A percentile compares a stretch with the other conserved stretches of the same genome.
phyloP scores from a whole-genome alignment of 495 filamentous ascomycete species.

The Lophiotrema nucula region DNA sequence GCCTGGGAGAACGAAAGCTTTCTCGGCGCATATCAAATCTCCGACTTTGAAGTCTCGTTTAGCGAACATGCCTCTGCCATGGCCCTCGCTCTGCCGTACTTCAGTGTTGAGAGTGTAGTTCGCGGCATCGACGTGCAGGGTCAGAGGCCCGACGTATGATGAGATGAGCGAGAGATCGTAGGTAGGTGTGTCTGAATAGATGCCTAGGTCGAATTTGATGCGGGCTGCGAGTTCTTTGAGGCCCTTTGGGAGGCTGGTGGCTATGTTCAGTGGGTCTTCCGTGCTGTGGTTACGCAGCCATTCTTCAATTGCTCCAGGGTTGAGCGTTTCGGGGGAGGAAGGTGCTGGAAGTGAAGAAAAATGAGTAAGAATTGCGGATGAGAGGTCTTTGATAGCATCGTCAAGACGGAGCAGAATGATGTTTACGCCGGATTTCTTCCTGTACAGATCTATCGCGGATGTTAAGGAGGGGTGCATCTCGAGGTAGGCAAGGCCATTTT shows the following conservation, averaged over 20 bases:
- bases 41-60: conserved; percentile 51
- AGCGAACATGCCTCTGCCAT: conserved; percentile 51
- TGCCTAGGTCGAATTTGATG: conserved; percentile 28
- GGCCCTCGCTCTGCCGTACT: conserved; percentile 29
- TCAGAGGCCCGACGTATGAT: conserved; percentile 21
- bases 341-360: neutral
- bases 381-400: conserved; percentile 18
- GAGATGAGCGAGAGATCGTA: conserved; percentile 30
- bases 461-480: neutral
- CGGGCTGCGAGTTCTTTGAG: conserved; percentile 16
- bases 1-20: conserved; percentile 47
- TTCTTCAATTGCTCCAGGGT: too few relatives aligned
- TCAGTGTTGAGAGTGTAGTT: conserved; percentile 17
- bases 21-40: conserved; percentile 56
- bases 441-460: conserved; percentile 10
- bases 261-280: conserved; percentile 7
- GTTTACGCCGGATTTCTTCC: conserved; percentile 28
- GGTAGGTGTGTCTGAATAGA: conserved; percentile 6
- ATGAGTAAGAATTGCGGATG: conserved; percentile 2
- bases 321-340: neutral
- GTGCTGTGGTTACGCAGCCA: conserved; percentile 21
- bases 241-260: neutral
- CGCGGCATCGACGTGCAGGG: conserved; percentile 28
- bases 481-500: conserved; percentile 13
- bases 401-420: conserved; percentile 28